Percentiles rank a stretch among this genome's conserved stretches.
Conservation (phyloP, 208 protist species). For the Trypanosoma mega region DNA sequence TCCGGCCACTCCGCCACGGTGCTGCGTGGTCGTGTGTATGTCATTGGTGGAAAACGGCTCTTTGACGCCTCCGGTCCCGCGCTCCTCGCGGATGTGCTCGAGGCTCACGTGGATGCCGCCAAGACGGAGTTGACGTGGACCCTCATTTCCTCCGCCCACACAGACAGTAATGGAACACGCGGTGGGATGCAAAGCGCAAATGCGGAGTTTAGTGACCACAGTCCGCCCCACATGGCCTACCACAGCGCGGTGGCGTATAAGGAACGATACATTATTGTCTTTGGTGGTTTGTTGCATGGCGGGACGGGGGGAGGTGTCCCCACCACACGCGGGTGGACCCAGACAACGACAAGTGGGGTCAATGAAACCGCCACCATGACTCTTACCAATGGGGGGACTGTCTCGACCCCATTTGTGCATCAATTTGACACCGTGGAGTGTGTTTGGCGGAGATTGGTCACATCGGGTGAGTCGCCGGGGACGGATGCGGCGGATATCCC, state of each 20-base stretch:
- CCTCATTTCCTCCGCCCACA: neutral
- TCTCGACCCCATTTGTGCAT: neutral
- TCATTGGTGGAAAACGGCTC: slow-evolving; percentile 26
- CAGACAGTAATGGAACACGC: neutral
- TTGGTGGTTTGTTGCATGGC: too few relatives aligned
- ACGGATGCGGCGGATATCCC: slow-evolving; percentile 13
- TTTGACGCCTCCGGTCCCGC: slow-evolving; percentile 3
- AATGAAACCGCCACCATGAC: neutral
- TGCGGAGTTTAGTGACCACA: neutral
- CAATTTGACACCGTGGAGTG: slow-evolving; percentile 20
- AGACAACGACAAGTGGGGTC: neutral
- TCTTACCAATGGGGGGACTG: neutral
- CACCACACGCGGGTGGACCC: neutral
- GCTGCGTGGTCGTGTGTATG: slow-evolving; percentile 12
- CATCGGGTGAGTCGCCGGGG: neutral
- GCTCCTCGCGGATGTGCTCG: slow-evolving; percentile 19
- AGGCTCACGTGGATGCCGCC: slow-evolving; percentile 11
- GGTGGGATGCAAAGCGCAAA: too few relatives aligned
- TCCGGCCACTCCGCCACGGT: slow-evolving; percentile 28
- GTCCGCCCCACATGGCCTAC: slow-evolving; percentile 9
- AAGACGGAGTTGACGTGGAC: slow-evolving; percentile 18
- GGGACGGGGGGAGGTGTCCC: slow-evolving; percentile 8
- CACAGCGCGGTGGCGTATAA: slow-evolving; percentile 48
- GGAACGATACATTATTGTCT: slow-evolving; percentile 47
- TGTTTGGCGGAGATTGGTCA: slow-evolving; percentile 8